Evolutionary conservation across 306 rosid genomes (phyloP).

Genomic region (Quercus bicolor): DNA sequence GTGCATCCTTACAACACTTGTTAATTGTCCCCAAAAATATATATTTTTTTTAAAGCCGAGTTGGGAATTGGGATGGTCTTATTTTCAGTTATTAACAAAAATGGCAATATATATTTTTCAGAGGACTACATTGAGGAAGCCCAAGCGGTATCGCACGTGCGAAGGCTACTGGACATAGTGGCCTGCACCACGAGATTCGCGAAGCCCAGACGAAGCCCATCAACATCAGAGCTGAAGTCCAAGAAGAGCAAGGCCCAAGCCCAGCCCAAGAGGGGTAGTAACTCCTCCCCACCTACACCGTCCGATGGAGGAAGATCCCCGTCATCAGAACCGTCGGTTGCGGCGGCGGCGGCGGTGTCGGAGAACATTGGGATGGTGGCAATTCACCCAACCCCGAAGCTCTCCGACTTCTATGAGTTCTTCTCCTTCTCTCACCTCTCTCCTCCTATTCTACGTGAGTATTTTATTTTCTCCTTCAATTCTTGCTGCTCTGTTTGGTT

Average conservation of each 20-base stretch:
- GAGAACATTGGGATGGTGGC: conserved; percentile 81
- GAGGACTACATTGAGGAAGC: conserved; percentile 67
- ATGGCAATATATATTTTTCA: neutral
- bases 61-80: no score
- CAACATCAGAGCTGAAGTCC: conserved; percentile 55
- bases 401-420: conserved; percentile 90
- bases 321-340: conserved; percentile 29
- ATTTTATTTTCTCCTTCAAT: neutral
- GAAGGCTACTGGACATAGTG: conserved; percentile 72
- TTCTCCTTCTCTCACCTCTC: conserved; percentile 70
- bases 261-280: neutral
- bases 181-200: conserved; percentile 72
- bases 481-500: neutral
- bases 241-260: conserved; percentile 55
- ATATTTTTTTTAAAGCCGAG: no score
- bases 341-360: conserved; percentile 43
- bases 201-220: conserved; percentile 51
- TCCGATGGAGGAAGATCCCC: conserved; percentile 45
- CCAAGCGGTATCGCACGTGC: conserved; percentile 61
- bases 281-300: conserved; percentile 39
- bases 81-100: no score
- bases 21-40: no score
- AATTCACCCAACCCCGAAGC: conserved; percentile 86
- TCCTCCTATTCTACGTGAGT: conserved; percentile 76
- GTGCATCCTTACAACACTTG: no score